A percentile compares a stretch with the other conserved stretches of the same genome.
Conservation (phyloP, 2,329 filamentous ascomycete species). For the Ilyonectria robusta region DNA sequence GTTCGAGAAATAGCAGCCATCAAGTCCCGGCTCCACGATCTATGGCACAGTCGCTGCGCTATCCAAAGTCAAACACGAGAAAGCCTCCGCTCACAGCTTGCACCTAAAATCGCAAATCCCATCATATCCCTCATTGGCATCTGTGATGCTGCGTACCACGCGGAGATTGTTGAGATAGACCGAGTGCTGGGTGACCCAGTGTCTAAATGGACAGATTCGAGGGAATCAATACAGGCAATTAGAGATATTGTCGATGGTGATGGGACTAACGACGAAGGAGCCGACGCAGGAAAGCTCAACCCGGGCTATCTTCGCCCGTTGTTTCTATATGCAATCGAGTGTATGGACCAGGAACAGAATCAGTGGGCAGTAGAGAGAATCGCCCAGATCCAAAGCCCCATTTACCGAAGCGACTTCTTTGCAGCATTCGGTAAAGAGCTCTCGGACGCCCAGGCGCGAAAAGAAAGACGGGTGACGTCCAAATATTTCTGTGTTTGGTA, state of each 20-base stretch:
- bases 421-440: slow-evolving; percentile 35
- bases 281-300: slow-evolving; percentile 18
- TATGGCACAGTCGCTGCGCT: slow-evolving; percentile 34
- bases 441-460: slow-evolving; percentile 34
- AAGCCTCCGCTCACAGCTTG: slow-evolving; percentile 34
- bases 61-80: slow-evolving; percentile 30
- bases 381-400: slow-evolving; percentile 24
- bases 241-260: slow-evolving; percentile 39
- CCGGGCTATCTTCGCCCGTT: slow-evolving; percentile 41
- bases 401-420: slow-evolving; percentile 36
- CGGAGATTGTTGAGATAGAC: slow-evolving; percentile 41
- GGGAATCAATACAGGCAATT: slow-evolving; percentile 29
- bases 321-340: slow-evolving; percentile 42
- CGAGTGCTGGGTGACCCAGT: slow-evolving; percentile 42
- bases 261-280: slow-evolving; percentile 20
- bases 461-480: slow-evolving; percentile 43
- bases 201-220: slow-evolving; percentile 33
- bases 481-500: slow-evolving; percentile 42
- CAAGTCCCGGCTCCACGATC: slow-evolving; percentile 23
- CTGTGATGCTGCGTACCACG: slow-evolving; percentile 39
- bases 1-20: slow-evolving; percentile 26
- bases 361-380: slow-evolving; percentile 34
- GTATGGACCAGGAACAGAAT: slow-evolving; percentile 37
- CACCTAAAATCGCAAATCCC: slow-evolving; percentile 29
- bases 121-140: slow-evolving; percentile 38